phyloP scores from a whole-genome alignment of 106 monocot species.

The Iris macrosiphon region DNA sequence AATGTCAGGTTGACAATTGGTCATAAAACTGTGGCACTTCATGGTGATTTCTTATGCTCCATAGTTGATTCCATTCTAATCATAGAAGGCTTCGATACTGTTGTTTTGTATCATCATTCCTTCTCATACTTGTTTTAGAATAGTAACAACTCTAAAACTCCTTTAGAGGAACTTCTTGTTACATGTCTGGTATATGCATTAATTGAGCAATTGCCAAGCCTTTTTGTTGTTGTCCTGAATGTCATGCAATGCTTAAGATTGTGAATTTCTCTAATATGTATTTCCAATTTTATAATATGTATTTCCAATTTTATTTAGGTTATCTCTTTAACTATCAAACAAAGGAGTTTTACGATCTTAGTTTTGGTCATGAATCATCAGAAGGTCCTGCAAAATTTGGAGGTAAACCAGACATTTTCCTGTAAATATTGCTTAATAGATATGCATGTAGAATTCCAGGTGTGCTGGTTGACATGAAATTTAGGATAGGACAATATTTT shows the following conservation, averaged over 20 bases:
- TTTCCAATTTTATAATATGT: neutral
- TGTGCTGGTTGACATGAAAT: neutral
- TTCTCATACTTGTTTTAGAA: neutral
- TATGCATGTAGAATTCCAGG: neutral
- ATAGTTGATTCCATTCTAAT: too few species aligned
- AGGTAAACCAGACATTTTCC: conserved; percentile 24
- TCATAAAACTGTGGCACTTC: too few species aligned
- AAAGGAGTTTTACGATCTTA: conserved; percentile 92
- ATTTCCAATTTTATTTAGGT: conserved; percentile 34
- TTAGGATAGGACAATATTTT: neutral
- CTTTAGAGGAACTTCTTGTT: neutral
- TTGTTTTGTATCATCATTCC: neutral
- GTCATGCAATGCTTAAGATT: neutral
- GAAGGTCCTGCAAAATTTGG: conserved; percentile 76
- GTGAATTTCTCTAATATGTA: neutral
- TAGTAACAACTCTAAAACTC: neutral
- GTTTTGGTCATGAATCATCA: conserved; percentile 72
- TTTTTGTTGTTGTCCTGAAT: neutral
- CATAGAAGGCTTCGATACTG: too few species aligned
- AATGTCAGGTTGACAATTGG: too few species aligned
- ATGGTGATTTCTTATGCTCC: too few species aligned
- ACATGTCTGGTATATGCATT: neutral
- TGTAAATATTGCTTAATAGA: neutral
- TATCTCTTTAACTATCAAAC: conserved; percentile 96
- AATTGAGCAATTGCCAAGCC: neutral